Evolutionary conservation across 2,329 filamentous ascomycete genomes (phyloP).

Genomic region (Hypoxylon sp.): DNA sequence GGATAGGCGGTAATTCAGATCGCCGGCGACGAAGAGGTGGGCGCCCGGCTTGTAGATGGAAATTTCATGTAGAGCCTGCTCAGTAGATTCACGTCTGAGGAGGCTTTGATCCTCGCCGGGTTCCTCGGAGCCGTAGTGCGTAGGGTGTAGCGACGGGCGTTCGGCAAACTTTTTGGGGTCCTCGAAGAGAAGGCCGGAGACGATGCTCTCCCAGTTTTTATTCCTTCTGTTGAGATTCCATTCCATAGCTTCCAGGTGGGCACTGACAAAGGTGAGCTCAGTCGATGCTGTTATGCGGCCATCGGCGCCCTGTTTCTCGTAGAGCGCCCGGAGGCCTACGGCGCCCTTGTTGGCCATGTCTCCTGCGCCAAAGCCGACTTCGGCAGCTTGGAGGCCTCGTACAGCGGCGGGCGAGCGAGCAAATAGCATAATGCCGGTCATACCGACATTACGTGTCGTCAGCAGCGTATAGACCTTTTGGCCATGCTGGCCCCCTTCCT

Average conservation of each 20-base stretch:
- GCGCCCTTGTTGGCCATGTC: constrained; percentile 98
- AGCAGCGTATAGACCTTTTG: constrained; percentile 70
- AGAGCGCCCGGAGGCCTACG: constrained; percentile 77
- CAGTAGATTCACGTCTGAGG: constrained; percentile 33
- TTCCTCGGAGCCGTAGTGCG: constrained; percentile 21
- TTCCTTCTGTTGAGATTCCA: constrained; percentile 78
- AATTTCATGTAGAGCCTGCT: constrained; percentile 59
- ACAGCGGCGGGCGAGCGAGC: constrained; percentile 70
- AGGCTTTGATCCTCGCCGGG: constrained; percentile 37
- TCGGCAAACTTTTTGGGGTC: constrained; percentile 53
- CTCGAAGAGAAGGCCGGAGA: constrained; percentile 79
- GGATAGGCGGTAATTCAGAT: constrained; percentile 93
- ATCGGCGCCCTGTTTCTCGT: constrained; percentile 52
- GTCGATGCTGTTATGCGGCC: constrained; percentile 51
- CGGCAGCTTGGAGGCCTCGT: constrained; percentile 74
- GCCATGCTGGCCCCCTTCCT: constrained; percentile 33
- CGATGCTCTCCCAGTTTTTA: constrained; percentile 86
- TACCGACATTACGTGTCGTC: constrained; percentile 77
- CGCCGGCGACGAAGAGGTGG: constrained; percentile 86
- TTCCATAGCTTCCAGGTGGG: constrained; percentile 91
- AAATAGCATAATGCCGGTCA: constrained; percentile 91
- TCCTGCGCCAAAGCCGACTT: constrained; percentile 82
- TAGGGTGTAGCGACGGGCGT: constrained; percentile 17
- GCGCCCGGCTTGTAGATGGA: constrained; percentile 78
- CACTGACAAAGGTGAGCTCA: constrained; percentile 84